Base-by-base conservation (phyloP, 1,284 basidiomycete genomes). In the Fistulinella cinereoalba region DNA sequence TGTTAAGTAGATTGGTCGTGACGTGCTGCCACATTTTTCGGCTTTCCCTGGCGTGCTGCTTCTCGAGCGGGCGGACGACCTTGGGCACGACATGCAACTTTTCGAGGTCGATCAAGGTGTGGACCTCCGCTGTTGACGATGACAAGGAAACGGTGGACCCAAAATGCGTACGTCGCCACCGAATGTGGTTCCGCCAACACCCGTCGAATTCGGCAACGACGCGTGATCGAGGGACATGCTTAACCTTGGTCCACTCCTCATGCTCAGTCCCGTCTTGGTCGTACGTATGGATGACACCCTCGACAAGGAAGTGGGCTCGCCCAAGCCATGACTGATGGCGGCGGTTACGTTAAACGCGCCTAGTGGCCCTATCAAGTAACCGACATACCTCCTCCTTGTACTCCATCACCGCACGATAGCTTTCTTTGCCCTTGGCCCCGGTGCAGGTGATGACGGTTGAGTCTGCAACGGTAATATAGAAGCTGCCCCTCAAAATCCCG, bases 311-410 rank as follows among this genome's bases (percentile, higher is more conserved):
- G 51, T 90, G 87, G 6, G 96, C 85, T 57, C 79, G 85, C 38
- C 92, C 88, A 37, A 99, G 75, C 96, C 96, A 99, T 10, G 90
- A 91, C 88, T 90, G 61, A 22, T 6, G 6, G 15, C 15, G 25
- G 33, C 3, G 32, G 21, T 34, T 13, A 9, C n/a, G 45, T 60
- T 27, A 55, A 44, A 25, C 43, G 27, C 11, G 4, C 15, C 3
- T 8, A 11, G 4, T 18, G 8, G 16, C 34, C 21, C 28, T 16
- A 25, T 38, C 36, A 28, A 32, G 44, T 22, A 34, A 53, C 44
- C 13, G 28, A 64, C 81, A 41, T 51, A 90, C 88, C 81, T 99
- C 94, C 61, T 99, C 96, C 71, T 94, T 94, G 73, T 97, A 98
- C 59, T 96, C 92, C 47, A 97, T 80, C 49, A 99, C 79, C 7